Base-by-base conservation (phyloP, 306 rosid species). In the Cucurbita moschata region DNA sequence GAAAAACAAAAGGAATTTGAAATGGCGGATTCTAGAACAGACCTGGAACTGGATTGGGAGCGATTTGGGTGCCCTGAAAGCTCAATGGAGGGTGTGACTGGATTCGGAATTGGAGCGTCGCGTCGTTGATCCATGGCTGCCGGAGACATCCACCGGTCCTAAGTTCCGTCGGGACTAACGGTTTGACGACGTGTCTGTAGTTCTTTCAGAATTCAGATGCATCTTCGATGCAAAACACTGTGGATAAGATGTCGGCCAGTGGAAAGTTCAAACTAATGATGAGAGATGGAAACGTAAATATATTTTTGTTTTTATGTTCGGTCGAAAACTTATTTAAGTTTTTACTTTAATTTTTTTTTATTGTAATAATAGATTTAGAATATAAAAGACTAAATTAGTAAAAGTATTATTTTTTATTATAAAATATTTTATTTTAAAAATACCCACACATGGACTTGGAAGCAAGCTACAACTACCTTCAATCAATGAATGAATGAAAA, bases 1-100 rank as follows among this genome's bases (percentile, higher is more conserved):
- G 59, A 1, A 43, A 12, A 62, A 35, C 14, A 38, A 51, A 7
- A 11, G 19, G 40, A 16, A 23, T 7, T 46, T 37, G 6, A 16
- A 61, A 51, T 19, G 61, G 35, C 3, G 55, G 66, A 26, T 19
- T 11, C 13, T 52, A 13, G 44, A 15, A 77, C 55, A 23, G 57
- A 79, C 78, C 83, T 68, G 71, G 75, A 83, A 66, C 72, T 74
- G 77, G 86, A 82, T 38, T 76, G 83, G 68, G 86, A 77, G 53
- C 73, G 75, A 82, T 16, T 59, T 19, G 67, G 19, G 57, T 50
- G 60, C 13, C 54, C 65, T 18, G 76, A 47, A 63, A 77, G 72
- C 57, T 79, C 63, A 56, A 74, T 13, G 42, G 52, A 76, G 38
- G 73, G 30, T 11, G 73, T 16, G 11, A 47, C 44, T 42, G 74